phyloP scores from a whole-genome alignment of 2,329 filamentous ascomycete genomes.

The Dendrostoma leiphaemia region DNA sequence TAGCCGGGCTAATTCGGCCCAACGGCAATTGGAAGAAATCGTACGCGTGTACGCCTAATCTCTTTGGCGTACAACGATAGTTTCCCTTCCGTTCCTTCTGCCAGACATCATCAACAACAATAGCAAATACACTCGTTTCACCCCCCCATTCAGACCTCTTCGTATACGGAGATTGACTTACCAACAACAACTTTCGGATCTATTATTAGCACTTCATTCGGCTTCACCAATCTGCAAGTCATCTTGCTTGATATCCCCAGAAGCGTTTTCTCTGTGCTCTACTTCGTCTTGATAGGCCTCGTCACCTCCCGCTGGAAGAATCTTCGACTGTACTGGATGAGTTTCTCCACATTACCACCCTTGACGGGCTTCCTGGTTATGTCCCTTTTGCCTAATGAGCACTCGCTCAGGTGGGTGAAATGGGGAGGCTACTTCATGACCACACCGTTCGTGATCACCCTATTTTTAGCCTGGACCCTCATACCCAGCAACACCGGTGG shows the following conservation, averaged over 20 bases:
- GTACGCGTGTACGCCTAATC: too few relatives aligned
- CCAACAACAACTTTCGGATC: conserved; percentile 19
- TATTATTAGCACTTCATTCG: conserved; percentile 34
- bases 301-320: conserved; percentile 32
- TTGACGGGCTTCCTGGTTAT: conserved; percentile 35
- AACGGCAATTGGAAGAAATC: too few relatives aligned
- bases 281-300: conserved; percentile 33
- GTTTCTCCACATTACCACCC: conserved; percentile 32
- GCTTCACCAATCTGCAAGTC: conserved; percentile 36
- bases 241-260: conserved; percentile 35
- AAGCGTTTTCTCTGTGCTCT: conserved; percentile 31
- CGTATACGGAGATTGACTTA: too few relatives aligned
- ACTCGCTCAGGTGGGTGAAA: conserved; percentile 34
- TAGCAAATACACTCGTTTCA: too few relatives aligned
- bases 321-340: conserved; percentile 37
- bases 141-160: too few relatives aligned
- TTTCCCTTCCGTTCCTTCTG: too few relatives aligned
- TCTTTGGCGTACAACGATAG: too few relatives aligned
- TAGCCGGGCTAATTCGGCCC: too few relatives aligned
- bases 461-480: conserved; percentile 35
- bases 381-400: conserved; percentile 32
- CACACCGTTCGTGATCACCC: conserved; percentile 30
- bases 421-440: conserved; percentile 37
- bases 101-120: too few relatives aligned
- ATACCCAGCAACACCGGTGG: conserved; percentile 45